Base-by-base conservation (phyloP, 192 early-diverging fungal genomes). In the Neocallimastix lanati region DNA sequence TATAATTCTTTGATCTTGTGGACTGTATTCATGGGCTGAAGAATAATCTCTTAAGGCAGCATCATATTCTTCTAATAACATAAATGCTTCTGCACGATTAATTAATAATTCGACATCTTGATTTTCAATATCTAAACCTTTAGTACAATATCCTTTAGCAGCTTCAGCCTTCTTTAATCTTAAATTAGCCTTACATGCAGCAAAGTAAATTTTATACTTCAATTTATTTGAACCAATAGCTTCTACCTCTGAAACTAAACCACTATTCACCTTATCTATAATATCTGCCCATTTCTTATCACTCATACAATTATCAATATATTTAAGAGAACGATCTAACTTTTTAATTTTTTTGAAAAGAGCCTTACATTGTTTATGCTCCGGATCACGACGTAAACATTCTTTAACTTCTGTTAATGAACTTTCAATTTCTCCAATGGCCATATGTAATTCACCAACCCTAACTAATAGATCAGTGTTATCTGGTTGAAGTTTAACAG, bases 311-410 rank as follows among this genome's bases (percentile, higher is more conserved):
- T 78, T 81, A 28, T 90, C 87, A 27, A 94, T 85, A 80, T 85
- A 90, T 27, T 83, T 83, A 25, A 96, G 80, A 30, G 85, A 86
- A 82, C 95, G 94, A 37, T 94, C 91, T 29, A 94, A 82, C 77
- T 89, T 88, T 79, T 95, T 96, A 37, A 96, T 80, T 77, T 83
- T 85, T 29, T 87, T 83, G 82, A 94, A 95, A 12, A 90, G 81
- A 12, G 82, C 85, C 84, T 95, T 96, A 88, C 97, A 98, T 30
- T 84, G 36, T 83, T 94, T 94, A 84, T 99, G 91, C 76, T 99
- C 97, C 2, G 95, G 96, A 82, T 99, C 97, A 9, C 91, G 91
- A 29, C 91, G 88, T 16, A 97, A 85, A 82, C 97, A 97, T 79
- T 94, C 93, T 77, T 96, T 96, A 80, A 93, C 85, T 79, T 88